Base-by-base conservation (phyloP, 768 basidiomycete genomes). In the Chalciporus piperatus region DNA sequence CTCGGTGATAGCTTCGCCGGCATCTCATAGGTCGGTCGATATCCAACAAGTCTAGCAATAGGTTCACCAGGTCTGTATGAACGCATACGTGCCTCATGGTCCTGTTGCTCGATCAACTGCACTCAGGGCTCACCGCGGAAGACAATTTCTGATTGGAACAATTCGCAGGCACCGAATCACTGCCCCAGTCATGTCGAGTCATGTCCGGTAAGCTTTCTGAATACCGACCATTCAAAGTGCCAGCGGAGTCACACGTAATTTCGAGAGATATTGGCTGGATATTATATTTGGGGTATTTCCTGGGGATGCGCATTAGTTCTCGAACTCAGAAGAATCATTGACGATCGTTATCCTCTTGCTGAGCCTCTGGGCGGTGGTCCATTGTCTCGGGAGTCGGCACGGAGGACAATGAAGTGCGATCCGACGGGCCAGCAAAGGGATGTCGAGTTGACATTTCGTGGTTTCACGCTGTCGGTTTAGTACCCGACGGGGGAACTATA, bases 131-230 rank as follows among this genome's bases (percentile, higher is more conserved):
- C 33, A 6, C 37, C n/a, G 27, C n/a, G 35, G 46, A 38, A n/a
- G 3, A 27, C 11, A n/a, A 19, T 22, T 59, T 48, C 47, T 52
- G 54, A 55, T 59, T 41, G 14, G 47, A 46, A 51, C 19, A 19
- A 32, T 10, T n/a, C 28, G 22, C 49, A 54, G 52, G 49, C 16
- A 55, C 48, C 14, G 41, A 8, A 41, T 41, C 13, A 37, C 35
- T n/a, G 35, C 35, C 35, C 32, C 12, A 32, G 32, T 32, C 12
- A 32, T 4, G 39, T 45, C 23, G 54, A 55, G 50, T 65, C 63
- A 65, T 35, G 25, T 20, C 47, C 63, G 63, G 63, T 33, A 2
- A 56, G 17, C 19, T 38, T 32, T 9, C 14, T 48, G 35, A 19
- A 57, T 25, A 30, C 63, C 63, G 63, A 14, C 20, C n/a, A 6